Evolutionary conservation across 2,329 filamentous ascomycete genomes (phyloP), one percentile per base, ranked within the genome.

Genomic region (Verticillium albo-atrum): DNA sequence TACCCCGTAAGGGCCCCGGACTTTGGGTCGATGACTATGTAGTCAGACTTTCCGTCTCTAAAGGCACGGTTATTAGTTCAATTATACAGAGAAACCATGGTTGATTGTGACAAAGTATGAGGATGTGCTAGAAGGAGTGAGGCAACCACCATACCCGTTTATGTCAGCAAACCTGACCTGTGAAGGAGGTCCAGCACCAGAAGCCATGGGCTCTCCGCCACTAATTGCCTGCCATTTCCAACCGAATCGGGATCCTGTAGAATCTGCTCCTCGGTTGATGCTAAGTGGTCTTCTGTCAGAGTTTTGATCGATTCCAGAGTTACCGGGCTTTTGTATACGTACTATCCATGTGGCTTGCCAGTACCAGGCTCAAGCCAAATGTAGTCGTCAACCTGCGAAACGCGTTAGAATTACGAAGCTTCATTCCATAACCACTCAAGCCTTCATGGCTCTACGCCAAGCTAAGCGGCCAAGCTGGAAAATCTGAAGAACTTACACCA

Each of bases 331-430:
- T 50, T 34, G 20, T 54, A 12, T 12, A 54, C 56, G 61, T 27
- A 64, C 60, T 55, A 23, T 55, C 4, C 60, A 60, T 9, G 14
- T 32, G 30, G 30, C 6, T 58, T 60, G 2, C 63, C 63, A 4
- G 28, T 57, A 1, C 56, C 32, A 6, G 57, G 63, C 15, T 63
- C 60, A 9, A 68, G 54, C 35, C 62, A 63, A 3, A 67, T 57
- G 23, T 65, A 66, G 54, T 68, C 65, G 4, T 64, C 61, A 12
- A 58, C 57, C 58, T 25, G 64, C 61, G 20, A 63, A 58, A n/a
- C 27, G 9, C 61, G 63, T 58, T 56, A 32, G 50, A 2, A 9
- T 1, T 32, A n/a, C n/a, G n/a, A n/a, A n/a, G n/a, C n/a, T n/a
- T n/a, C n/a, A n/a, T n/a, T n/a, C n/a, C n/a, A n/a, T n/a, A n/a